A percentile compares a stretch with the other conserved stretches of the same genome.
These are phyloP conservation scores for Penicillium sp. DNA, from an alignment of 2,329 filamentous ascomycete species.

Conservation along the genomic window DNA sequence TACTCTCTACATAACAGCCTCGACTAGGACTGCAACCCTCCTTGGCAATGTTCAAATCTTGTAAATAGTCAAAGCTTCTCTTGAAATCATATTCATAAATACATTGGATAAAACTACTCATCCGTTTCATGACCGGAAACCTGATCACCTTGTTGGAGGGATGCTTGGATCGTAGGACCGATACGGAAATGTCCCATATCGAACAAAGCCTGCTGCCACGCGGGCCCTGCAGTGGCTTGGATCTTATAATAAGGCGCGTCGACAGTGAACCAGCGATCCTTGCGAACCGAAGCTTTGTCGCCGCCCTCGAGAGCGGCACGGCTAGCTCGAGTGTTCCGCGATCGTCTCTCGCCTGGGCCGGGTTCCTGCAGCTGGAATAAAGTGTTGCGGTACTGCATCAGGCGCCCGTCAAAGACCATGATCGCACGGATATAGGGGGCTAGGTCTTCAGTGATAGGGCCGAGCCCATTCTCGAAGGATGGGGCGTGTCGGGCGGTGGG, in stretches of 20 bases:
- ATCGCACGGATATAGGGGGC: conserved; percentile 91
- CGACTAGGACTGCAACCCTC: no score
- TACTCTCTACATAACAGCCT: neutral
- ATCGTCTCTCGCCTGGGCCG: conserved; percentile 54
- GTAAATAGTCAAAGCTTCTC: neutral
- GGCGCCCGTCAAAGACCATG: conserved; percentile 70
- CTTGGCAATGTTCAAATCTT: neutral
- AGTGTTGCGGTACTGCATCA: conserved; percentile 68
- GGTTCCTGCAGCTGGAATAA: conserved; percentile 61
- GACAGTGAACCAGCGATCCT: conserved; percentile 71
- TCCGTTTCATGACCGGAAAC: conserved; percentile 1
- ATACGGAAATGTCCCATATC: conserved; percentile 36
- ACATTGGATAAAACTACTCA: conserved; percentile 1
- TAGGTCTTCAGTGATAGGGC: conserved; percentile 71
- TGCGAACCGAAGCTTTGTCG: conserved; percentile 64
- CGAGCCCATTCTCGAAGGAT: conserved; percentile 72
- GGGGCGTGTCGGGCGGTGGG: conserved; percentile 54
- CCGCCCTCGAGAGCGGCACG: conserved; percentile 78
- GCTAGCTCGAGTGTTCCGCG: conserved; percentile 72
- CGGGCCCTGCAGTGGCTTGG: conserved; percentile 61
- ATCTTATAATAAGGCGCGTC: conserved; percentile 63
- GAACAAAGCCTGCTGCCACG: conserved; percentile 43
- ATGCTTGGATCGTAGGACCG: conserved; percentile 18
- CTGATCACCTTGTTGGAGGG: conserved; percentile 16
- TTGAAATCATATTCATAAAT: conserved; percentile 5